Base-by-base conservation (phyloP, 1,139 yeast genomes). In the Diutina catenulata region DNA sequence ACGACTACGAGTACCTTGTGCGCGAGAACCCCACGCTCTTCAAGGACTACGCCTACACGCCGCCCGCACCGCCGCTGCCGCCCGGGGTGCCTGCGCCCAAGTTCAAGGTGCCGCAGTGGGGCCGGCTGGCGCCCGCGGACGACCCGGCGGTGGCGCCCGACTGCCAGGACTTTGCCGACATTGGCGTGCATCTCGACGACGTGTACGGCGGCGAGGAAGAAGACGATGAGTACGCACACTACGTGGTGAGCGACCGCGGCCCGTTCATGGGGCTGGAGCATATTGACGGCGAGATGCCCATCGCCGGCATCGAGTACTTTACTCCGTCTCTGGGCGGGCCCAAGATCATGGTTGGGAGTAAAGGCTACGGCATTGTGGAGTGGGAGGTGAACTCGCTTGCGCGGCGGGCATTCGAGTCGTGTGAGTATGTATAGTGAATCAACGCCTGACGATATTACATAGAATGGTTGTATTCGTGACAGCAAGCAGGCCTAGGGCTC, bases 1-100 rank as follows among this genome's bases (percentile, higher is more conserved):
- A 64, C 45, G 72, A 65, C 48, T 64, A 62, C 44, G 62, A 62
- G 38, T 66, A 65, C 14, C 29, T 37, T 14, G 13, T 23, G 15
- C n/a, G 15, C 10, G 37, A 26, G n/a, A 36, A 27, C 13, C 32
- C 32, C 7, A 60, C 57, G 41, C 46, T 66, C 23, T 67, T 67
- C 50, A 62, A 60, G 41, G 56, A 62, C 37, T 64, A 51, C 43
- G 52, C 53, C 28, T 66, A 57, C 44, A 52, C 49, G 25, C 62
- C 64, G 20, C 45, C 37, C 11, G 36, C 39, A 4, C 26, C 36
- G 20, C 38, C 40, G 4, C 57, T 57, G 11, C 49, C 52, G n/a
- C 31, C 29, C 8, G 21, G 8, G 20, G 20, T 13, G 32, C 15
- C 51, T 3, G 51, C 52, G 3, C 58, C 56, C 8, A 48, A 49